Percentiles rank a stretch among this genome's conserved stretches.
phyloP scores from a whole-genome alignment of 2,329 filamentous ascomycete species.

The Colletotrichum spaethianum region DNA sequence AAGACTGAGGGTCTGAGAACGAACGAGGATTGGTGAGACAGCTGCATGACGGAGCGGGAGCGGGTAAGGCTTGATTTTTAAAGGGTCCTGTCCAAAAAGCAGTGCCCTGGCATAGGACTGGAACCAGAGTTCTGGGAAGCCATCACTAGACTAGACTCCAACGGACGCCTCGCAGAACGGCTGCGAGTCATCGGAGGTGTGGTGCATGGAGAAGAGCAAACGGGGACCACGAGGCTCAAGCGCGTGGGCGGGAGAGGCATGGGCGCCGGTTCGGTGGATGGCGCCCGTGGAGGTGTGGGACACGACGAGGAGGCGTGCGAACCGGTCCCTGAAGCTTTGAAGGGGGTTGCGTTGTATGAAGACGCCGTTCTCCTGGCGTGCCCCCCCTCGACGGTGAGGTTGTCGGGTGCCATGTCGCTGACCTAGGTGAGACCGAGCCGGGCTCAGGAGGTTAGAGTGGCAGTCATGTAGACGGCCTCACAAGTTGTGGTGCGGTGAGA shows the following conservation, averaged over 20 bases:
- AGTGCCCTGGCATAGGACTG: slow-evolving; percentile 29
- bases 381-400: not conserved
- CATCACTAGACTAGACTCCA: slow-evolving; percentile 2
- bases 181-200: slow-evolving; percentile 33
- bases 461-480: slow-evolving; percentile 40
- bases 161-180: not conserved
- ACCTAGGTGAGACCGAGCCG: slow-evolving; percentile 32
- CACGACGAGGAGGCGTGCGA: not conserved
- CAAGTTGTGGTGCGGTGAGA: slow-evolving; percentile 38
- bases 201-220: slow-evolving; percentile 25
- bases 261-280: slow-evolving; percentile 36
- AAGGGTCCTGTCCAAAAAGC: slow-evolving; percentile 15
- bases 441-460: slow-evolving; percentile 18
- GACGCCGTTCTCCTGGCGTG: not conserved
- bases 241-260: slow-evolving; percentile 35
- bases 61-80: slow-evolving; percentile 38
- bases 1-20: slow-evolving; percentile 34
- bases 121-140: slow-evolving; percentile 13
- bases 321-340: not conserved
- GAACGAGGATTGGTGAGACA: slow-evolving; percentile 31
- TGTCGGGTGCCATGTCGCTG: slow-evolving; percentile 36
- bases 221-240: slow-evolving; percentile 36
- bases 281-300: slow-evolving; percentile 25
- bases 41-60: slow-evolving; percentile 35
- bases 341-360: not conserved